Percentiles rank a stretch among this genome's conserved stretches.
These are phyloP conservation scores for Penicillium salamii DNA, from an alignment of 495 filamentous ascomycete genomes.

Conservation along the genomic window DNA sequence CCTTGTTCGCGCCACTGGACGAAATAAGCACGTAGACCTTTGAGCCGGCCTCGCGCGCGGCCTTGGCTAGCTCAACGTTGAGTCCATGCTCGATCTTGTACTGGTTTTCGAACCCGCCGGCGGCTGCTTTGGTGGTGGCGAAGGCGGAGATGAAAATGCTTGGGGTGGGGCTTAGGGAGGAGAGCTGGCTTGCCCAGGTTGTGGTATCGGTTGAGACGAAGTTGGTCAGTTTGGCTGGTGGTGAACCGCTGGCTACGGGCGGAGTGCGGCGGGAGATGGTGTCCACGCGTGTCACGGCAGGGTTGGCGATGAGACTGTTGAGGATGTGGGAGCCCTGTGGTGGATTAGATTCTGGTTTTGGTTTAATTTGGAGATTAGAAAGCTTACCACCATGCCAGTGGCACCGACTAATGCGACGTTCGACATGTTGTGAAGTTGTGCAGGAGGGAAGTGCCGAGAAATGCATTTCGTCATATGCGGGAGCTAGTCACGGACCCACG, in stretches of 20 bases:
- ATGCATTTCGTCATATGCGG: background rate
- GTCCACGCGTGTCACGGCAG: slow-evolving; percentile 39
- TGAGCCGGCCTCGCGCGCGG: slow-evolving; percentile 60
- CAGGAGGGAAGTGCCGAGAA: background rate
- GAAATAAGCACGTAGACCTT: slow-evolving; percentile 71
- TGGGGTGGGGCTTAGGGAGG: slow-evolving; percentile 53
- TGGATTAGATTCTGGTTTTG: background rate
- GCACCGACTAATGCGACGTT: slow-evolving; percentile 44
- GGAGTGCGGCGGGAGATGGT: slow-evolving; percentile 48
- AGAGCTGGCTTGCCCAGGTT: slow-evolving; percentile 56
- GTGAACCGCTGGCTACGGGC: slow-evolving; percentile 22
- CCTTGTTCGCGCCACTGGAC: slow-evolving; percentile 44
- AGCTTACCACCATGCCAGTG: slow-evolving; percentile 50
- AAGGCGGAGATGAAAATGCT: slow-evolving; percentile 62
- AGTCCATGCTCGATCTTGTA: slow-evolving; percentile 75
- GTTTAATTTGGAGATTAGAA: background rate
- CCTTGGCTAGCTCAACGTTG: slow-evolving; percentile 64
- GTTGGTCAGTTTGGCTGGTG: slow-evolving; percentile 42
- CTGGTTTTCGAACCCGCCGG: slow-evolving; percentile 69
- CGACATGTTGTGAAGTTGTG: slow-evolving; percentile 23
- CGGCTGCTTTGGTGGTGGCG: slow-evolving; percentile 62
- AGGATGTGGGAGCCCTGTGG: slow-evolving; percentile 49
- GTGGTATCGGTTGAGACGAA: slow-evolving; percentile 43
- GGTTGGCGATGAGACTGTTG: slow-evolving; percentile 38
- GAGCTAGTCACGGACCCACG: background rate